phyloP scores from a whole-genome alignment of 108 stramenopile genomes.

The Schizochytrium sp. region DNA sequence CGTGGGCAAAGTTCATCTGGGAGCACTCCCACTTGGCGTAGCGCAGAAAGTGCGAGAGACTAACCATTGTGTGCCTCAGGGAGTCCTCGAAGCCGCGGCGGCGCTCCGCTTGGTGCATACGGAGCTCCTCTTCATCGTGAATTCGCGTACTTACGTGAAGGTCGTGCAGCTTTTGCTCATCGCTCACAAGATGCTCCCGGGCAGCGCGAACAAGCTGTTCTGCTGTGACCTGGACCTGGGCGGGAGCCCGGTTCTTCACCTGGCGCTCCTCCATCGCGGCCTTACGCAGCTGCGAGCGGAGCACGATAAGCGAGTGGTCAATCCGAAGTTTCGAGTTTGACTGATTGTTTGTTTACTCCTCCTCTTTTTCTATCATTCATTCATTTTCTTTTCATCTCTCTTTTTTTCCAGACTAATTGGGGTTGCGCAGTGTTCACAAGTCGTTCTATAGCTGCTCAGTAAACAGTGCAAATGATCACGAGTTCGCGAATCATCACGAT shows the following conservation, averaged over 20 bases:
- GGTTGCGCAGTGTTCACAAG: no score
- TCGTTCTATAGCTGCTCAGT: no score
- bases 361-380: no score
- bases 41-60: slow-evolving; percentile 96
- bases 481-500: no score
- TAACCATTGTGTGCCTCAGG: slow-evolving; percentile 92
- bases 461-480: no score
- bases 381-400: no score
- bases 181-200: slow-evolving; percentile 81
- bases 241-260: slow-evolving; percentile 99
- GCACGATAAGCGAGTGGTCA: no score
- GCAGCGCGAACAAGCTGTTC: slow-evolving; percentile 98
- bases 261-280: slow-evolving; percentile 51
- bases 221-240: slow-evolving; percentile 97
- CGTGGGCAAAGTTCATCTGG: slow-evolving; percentile 96
- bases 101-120: slow-evolving; percentile 80
- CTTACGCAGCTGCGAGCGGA: no score
- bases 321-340: no score
- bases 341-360: no score
- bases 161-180: slow-evolving; percentile 79
- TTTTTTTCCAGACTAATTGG: no score
- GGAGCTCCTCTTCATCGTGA: slow-evolving; percentile 96
- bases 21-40: slow-evolving; percentile 98
- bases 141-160: slow-evolving; percentile 87
- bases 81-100: slow-evolving; percentile 88